Conservation (phyloP, 495 filamentous ascomycete species). For the Podospora pseudoanserina region DNA sequence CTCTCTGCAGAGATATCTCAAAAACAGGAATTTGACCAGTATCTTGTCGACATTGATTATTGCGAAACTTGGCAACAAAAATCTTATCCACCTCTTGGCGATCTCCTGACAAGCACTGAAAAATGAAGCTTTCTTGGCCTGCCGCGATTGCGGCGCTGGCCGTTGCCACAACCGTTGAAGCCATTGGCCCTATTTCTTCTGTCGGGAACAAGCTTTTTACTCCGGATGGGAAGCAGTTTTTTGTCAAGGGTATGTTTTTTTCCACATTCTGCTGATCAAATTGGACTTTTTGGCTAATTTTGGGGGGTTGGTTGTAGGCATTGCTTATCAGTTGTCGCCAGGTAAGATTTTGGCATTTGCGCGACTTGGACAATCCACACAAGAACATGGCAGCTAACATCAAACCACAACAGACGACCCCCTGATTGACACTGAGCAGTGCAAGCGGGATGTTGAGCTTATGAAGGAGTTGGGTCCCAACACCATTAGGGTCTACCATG, state of each 20-base stretch:
- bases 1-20: background rate
- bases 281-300: background rate
- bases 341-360: conserved; percentile 12
- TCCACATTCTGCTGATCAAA: background rate
- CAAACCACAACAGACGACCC: conserved; percentile 55
- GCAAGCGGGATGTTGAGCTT: conserved; percentile 66
- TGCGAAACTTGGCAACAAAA: background rate
- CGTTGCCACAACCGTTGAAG: conserved; percentile 32
- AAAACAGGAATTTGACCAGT: background rate
- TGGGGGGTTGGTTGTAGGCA: conserved; percentile 7
- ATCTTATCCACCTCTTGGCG: background rate
- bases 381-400: background rate
- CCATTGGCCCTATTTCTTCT: conserved; percentile 56
- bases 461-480: conserved; percentile 83
- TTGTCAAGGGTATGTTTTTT: conserved; percentile 64
- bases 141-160: conserved; percentile 31
- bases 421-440: conserved; percentile 70
- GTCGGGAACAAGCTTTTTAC: conserved; percentile 85
- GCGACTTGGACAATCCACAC: background rate
- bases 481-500: conserved; percentile 85
- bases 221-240: conserved; percentile 72
- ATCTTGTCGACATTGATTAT: background rate
- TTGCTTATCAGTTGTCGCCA: conserved; percentile 28
- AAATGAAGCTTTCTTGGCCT: conserved; percentile 23
- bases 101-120: background rate